Evolutionary conservation across 2,329 filamentous ascomycete species (phyloP), one percentile per base, ranked within the genome.

Genomic region (Monosporascus cannonballus): DNA sequence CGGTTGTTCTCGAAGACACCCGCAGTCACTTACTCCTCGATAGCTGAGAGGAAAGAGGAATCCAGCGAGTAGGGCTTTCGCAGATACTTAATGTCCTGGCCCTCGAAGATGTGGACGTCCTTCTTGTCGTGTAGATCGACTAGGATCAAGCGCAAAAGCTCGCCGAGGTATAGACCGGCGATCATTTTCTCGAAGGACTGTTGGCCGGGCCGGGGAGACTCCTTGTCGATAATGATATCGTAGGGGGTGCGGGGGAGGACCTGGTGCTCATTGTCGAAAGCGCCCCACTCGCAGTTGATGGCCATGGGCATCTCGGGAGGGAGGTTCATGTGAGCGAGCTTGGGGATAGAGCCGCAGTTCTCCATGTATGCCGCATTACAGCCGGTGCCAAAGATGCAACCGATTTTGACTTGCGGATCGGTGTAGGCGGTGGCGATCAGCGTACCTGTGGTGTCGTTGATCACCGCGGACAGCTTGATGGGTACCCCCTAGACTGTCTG

Each of bases 341-440:
- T 99, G 59, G 92, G 93, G 59, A 99, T 90, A 14, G 87, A 89
- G 59, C 90, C 91, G 59, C 84, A 89, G 65, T 95, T 75, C 73
- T 99, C 94, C 88, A 99, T 96, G 76, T 99, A 99, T 39, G 94
- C 94, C 41, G 93, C 94, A 66, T 99, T 99, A 76, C 94, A 96
- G 54, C 94, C 94, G 14, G 94, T 99, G 63, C 94, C 94, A 65
- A 99, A 99, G 68, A 99, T 99, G 73, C 93, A 96, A 52, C 94
- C 94, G 64, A 97, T 94, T 74, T 85, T 91, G 83, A 96, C 95
- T 61, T 86, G 84, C 46, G 86, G 76, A 68, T 99, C 92, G n/a
- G 93, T 97, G 74, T 99, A 99, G 30, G 90, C 87, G 25, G 93
- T 97, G 56, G 94, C 94, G 65, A 99, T 96, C 64, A 99, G 77